These are phyloP conservation scores for Akanthomyces dipterigenus DNA, from an alignment of 2,329 filamentous ascomycete species.

Conservation along the genomic window DNA sequence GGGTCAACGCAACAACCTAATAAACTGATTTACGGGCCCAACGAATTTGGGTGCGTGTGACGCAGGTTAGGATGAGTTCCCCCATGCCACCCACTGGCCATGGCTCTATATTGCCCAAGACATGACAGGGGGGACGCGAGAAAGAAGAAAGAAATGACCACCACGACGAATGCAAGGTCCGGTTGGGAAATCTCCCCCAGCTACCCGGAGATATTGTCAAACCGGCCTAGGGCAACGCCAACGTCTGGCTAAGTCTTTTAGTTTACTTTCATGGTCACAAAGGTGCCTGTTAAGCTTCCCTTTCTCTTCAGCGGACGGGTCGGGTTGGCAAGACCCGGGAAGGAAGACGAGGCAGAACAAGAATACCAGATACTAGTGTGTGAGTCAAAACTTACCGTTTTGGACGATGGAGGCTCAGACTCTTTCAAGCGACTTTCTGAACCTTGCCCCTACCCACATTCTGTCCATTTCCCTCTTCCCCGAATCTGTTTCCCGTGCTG, in stretches of 20 bases:
- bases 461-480: background rate
- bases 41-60: background rate
- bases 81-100: background rate
- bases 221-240: background rate
- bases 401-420: conserved; percentile 4
- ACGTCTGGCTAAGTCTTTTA: background rate
- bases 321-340: background rate
- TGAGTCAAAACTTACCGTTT: conserved; percentile 9
- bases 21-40: no score
- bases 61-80: conserved; percentile 5
- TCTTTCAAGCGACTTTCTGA: background rate
- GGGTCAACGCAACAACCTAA: background rate
- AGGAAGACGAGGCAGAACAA: background rate
- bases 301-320: conserved; percentile 8
- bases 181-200: background rate
- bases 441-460: background rate
- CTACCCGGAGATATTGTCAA: background rate
- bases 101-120: no score
- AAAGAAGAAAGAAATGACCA: conserved; percentile 8
- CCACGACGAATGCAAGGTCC: background rate
- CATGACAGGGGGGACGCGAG: background rate
- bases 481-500: background rate
- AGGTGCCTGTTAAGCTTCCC: no score
- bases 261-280: background rate
- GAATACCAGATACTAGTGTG: background rate